Conservation (phyloP, 805 yeast species). For the Kregervanrija delftensis region DNA sequence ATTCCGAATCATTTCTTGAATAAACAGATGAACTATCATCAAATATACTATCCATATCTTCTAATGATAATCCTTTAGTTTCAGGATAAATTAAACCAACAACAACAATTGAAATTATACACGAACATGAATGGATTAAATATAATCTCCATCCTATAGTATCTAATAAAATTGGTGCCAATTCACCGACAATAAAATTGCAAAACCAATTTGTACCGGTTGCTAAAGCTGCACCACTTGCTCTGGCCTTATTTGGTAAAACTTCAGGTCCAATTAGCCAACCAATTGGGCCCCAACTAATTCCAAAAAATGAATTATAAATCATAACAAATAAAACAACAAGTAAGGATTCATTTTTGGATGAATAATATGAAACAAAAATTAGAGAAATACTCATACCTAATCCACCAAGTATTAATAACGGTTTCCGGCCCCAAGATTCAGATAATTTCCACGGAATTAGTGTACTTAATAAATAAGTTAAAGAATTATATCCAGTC, state of each 20-base stretch:
- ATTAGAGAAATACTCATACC: slow-evolving; percentile 70
- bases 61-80: slow-evolving; percentile 81
- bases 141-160: slow-evolving; percentile 73
- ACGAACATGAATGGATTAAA: slow-evolving; percentile 72
- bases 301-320: slow-evolving; percentile 80
- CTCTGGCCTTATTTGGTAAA: slow-evolving; percentile 74
- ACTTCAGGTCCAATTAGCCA: slow-evolving; percentile 82
- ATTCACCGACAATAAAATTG: slow-evolving; percentile 86
- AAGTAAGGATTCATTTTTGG: slow-evolving; percentile 22
- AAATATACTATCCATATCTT: slow-evolving; percentile 87
- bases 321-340: slow-evolving; percentile 74
- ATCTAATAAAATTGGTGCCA: slow-evolving; percentile 82
- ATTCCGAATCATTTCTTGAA: slow-evolving; percentile 6
- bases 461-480: slow-evolving; percentile 55
- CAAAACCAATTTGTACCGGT: slow-evolving; percentile 93
- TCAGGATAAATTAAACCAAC: slow-evolving; percentile 79
- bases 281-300: slow-evolving; percentile 92
- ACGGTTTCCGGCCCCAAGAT: slow-evolving; percentile 86
- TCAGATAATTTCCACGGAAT: slow-evolving; percentile 93
- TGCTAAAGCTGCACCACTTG: slow-evolving; percentile 84
- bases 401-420: slow-evolving; percentile 70
- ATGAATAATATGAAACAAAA: slow-evolving; percentile 58
- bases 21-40: slow-evolving; percentile 47
- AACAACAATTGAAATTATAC: slow-evolving; percentile 63
- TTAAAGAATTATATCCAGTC: slow-evolving; percentile 74